Percentiles rank a stretch among this genome's conserved stretches.
Evolutionary conservation across 2,329 filamentous ascomycete species (phyloP).

Genomic region (Clarireedia monteithiana): DNA sequence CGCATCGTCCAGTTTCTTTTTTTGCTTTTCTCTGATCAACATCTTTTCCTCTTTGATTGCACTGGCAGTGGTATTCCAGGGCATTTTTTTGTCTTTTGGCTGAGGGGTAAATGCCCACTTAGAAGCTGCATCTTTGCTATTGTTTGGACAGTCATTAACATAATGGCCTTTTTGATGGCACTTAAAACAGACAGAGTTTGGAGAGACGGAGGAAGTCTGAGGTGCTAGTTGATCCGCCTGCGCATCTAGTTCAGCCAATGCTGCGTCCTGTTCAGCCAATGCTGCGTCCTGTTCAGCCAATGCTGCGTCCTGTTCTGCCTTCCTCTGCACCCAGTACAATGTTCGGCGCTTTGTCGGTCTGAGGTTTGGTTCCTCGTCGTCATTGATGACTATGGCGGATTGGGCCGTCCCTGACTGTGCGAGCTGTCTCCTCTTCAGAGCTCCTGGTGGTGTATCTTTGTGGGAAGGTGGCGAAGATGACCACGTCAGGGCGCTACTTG

Average conservation of each 20-base stretch:
- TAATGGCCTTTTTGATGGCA: slow-evolving; percentile 18
- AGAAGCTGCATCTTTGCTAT: slow-evolving; percentile 12
- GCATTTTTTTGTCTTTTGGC: slow-evolving; percentile 33
- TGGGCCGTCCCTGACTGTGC: slow-evolving; percentile 9
- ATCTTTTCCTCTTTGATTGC: slow-evolving; percentile 74
- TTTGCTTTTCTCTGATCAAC: slow-evolving; percentile 57
- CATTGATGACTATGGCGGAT: background rate
- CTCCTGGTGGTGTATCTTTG: slow-evolving; percentile 28
- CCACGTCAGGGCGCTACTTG: slow-evolving; percentile 28
- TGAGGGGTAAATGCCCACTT: slow-evolving; percentile 32
- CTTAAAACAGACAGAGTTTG: slow-evolving; percentile 15
- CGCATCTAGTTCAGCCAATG: slow-evolving; percentile 15
- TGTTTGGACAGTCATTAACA: slow-evolving; percentile 13
- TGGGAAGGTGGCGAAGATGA: slow-evolving; percentile 41
- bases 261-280: slow-evolving; percentile 11
- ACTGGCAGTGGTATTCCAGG: slow-evolving; percentile 69
- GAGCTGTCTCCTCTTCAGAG: slow-evolving; percentile 11
- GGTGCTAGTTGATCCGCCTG: slow-evolving; percentile 11
- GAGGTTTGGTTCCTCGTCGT: slow-evolving; percentile 16
- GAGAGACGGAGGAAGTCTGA: slow-evolving; percentile 12
- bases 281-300: background rate
- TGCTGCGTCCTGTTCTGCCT: slow-evolving; percentile 27
- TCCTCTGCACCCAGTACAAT: slow-evolving; percentile 25
- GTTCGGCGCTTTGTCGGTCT: slow-evolving; percentile 32
- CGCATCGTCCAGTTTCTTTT: slow-evolving; percentile 35